Conservation (phyloP, 257 asterid species). For the Thymus mandschuricus region DNA sequence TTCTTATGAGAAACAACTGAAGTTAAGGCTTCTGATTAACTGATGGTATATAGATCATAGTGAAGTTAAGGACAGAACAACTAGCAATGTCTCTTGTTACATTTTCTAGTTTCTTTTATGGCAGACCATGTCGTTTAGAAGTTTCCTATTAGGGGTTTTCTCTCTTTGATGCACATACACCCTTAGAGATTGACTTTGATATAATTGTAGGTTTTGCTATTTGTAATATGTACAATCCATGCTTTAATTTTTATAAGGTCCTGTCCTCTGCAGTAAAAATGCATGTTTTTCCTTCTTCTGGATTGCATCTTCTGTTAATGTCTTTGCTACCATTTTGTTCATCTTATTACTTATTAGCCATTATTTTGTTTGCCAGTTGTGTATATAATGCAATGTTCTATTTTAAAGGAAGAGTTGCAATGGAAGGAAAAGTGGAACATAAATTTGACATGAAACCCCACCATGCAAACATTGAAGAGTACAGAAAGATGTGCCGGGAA, state of each 20-base stretch:
- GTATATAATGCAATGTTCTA: slow-evolving; percentile 1
- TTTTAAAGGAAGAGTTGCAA: slow-evolving; percentile 45
- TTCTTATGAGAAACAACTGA: not conserved
- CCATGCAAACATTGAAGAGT: slow-evolving; percentile 59
- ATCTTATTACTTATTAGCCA: not conserved
- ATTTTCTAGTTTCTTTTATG: not conserved
- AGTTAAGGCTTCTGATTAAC: not conserved
- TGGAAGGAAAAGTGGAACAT: slow-evolving; percentile 92
- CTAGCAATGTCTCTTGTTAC: not conserved
- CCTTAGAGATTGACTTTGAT: not conserved
- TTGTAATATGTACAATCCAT: slow-evolving; percentile 11
- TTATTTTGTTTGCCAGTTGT: slow-evolving; percentile 13
- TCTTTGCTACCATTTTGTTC: not conserved
- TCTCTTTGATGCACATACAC: slow-evolving; percentile 14
- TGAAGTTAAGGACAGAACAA: not conserved
- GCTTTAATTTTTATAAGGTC: not conserved
- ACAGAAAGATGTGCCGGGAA: slow-evolving; percentile 88
- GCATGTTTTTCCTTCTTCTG: not conserved
- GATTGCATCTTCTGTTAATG: not conserved
- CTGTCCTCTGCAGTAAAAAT: slow-evolving; percentile 1
- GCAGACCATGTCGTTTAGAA: not conserved
- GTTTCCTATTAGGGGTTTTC: slow-evolving; percentile 3
- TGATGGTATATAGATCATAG: slow-evolving; percentile 1
- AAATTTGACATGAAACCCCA: slow-evolving; percentile 96
- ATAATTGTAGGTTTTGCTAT: slow-evolving; percentile 3